Conservation (phyloP, 768 basidiomycete species). For the Multifurca ochricompacta region DNA sequence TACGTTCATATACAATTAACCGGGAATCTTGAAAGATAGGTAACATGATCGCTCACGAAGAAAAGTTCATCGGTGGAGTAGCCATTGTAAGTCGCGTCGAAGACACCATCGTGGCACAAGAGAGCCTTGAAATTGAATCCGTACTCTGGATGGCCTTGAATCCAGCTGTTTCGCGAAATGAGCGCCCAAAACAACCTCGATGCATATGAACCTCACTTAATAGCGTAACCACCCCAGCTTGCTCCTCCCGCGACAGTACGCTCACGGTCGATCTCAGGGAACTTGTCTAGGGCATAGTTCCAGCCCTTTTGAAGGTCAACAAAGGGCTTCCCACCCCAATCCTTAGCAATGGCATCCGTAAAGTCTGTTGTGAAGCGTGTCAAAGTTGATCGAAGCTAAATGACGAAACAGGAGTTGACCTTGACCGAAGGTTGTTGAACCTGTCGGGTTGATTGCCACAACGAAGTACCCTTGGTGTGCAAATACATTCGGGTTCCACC, state of each 20-base stretch:
- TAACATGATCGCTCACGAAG: constrained; percentile 52
- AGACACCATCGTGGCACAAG: constrained; percentile 90
- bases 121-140: constrained; percentile 88
- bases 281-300: constrained; percentile 56
- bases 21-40: not conserved
- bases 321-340: constrained; percentile 86
- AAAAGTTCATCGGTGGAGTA: constrained; percentile 88
- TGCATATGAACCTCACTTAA: constrained; percentile 47
- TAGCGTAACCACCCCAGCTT: constrained; percentile 82
- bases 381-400: not conserved
- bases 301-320: constrained; percentile 69
- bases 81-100: constrained; percentile 72
- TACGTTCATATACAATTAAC: constrained; percentile 23
- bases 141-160: constrained; percentile 87
- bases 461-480: constrained; percentile 85
- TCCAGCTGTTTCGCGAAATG: constrained; percentile 56
- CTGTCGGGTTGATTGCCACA: constrained; percentile 87
- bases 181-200: not conserved
- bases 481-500: constrained; percentile 81
- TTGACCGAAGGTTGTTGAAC: constrained; percentile 90
- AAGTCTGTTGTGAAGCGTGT: constrained; percentile 39
- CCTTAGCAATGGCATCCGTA: constrained; percentile 70
- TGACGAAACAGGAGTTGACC: constrained; percentile 30
- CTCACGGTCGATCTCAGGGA: constrained; percentile 54
- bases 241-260: constrained; percentile 72